Evolutionary conservation across 2,329 filamentous ascomycete genomes (phyloP).

Genomic region (Fusarium sp.): DNA sequence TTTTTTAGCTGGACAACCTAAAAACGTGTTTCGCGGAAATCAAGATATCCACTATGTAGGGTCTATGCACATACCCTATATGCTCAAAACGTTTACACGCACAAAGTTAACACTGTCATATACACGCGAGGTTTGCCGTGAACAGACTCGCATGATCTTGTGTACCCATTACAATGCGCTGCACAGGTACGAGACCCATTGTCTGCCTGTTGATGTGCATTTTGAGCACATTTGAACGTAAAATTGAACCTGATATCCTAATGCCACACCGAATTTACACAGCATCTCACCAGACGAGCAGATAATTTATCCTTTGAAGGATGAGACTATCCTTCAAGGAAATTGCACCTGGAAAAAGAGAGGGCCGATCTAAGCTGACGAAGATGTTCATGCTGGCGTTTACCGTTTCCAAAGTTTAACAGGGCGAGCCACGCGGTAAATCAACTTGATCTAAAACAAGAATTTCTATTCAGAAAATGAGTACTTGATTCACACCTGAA

Average conservation of each 20-base stretch:
- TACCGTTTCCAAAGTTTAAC: background rate
- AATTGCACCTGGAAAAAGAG: background rate
- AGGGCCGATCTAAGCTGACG: background rate
- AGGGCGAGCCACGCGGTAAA: background rate
- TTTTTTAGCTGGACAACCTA: background rate
- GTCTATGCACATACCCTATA: background rate
- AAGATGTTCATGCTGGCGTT: no score
- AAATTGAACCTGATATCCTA: no score
- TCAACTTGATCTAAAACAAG: conserved; percentile 5
- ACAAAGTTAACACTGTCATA: background rate
- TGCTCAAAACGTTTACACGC: background rate
- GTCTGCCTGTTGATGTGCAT: background rate
- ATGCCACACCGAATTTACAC: no score
- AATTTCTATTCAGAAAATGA: background rate
- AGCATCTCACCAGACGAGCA: background rate
- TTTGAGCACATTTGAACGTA: background rate
- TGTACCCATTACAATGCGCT: background rate
- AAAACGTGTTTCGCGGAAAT: background rate
- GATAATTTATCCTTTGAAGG: background rate
- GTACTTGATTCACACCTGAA: background rate
- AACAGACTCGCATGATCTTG: background rate
- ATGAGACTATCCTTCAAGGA: background rate
- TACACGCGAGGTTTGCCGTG: background rate
- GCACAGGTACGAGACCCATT: background rate
- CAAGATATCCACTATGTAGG: background rate